Base-by-base conservation (phyloP, 1,139 yeast species). In the Hanseniaspora gamundiae region DNA sequence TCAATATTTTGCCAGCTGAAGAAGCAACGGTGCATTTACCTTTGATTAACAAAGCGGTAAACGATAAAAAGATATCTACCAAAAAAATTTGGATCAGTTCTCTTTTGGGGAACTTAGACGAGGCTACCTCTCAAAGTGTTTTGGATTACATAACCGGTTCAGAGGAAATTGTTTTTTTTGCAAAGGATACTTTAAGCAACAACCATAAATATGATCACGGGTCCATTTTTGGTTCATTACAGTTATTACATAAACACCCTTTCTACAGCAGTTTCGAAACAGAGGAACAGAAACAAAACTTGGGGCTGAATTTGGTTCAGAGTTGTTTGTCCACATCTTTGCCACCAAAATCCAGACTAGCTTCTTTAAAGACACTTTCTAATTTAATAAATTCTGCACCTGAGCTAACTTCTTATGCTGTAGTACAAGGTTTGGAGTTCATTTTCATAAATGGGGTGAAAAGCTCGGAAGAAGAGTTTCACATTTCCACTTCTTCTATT, bases 41-140 rank as follows among this genome's bases (percentile, higher is more conserved):
- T n/a, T 44, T 69, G 14, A 59, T 83, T 30, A 59, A 62, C 19
- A 61, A 66, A 22, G 96, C 95, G 0, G 64, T 87, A 14, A 56
- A 64, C 13, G 91, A 84, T 31, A 72, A 82, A 52, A 83, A 83
- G 51, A 62, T 71, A 10, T 73, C 72, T 31, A 60, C 84, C 33
- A 74, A 80, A 51, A 76, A 74, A 53, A 65, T 76, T 21, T 91
- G 97, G 97, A 70, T 73, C 43, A 58, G 70, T 30, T 66, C 75
- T 7, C 50, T 53, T 29, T 45, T 59, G 38, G 43, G 44, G 17
- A 44, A 49, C 10, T 59, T 70, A 30, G 44, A 17, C 16, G 26
- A 36, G 5, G 11, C 24, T 2, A 33, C 28, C 16, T 16, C 41
- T 7, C 17, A 21, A 6, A 27, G 19, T 11, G 41, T 40, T 29